A percentile compares a stretch with the other conserved stretches of the same genome.
Evolutionary conservation across 2,329 filamentous ascomycete genomes (phyloP).

Genomic region (Dactylella cylindrospora): DNA sequence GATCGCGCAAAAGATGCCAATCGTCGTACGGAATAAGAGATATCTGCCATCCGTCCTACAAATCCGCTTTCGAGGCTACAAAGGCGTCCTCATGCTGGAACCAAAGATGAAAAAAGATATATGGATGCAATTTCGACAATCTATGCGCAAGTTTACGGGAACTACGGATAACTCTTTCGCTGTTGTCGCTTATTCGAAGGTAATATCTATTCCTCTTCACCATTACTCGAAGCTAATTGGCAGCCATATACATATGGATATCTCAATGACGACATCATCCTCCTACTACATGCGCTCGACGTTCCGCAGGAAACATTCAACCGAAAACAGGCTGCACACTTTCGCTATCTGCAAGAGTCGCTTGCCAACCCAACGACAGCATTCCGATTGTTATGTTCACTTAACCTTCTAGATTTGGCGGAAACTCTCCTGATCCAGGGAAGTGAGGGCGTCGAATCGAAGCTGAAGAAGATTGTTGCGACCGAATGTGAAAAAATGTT

Average conservation of each 20-base stretch:
- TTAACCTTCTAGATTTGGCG: conserved; percentile 51
- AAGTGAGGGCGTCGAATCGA: conserved; percentile 50
- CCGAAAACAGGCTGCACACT: conserved; percentile 52
- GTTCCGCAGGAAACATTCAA: conserved; percentile 50
- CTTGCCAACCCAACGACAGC: conserved; percentile 48
- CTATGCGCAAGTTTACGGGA: conserved; percentile 55
- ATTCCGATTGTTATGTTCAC: conserved; percentile 52
- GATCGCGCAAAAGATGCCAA: conserved; percentile 50
- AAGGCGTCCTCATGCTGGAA: conserved; percentile 54
- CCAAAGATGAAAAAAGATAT: conserved; percentile 49
- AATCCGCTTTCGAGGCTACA: conserved; percentile 55
- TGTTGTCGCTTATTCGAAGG: conserved; percentile 54
- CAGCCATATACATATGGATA: conserved; percentile 53
- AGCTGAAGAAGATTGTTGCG: conserved; percentile 50
- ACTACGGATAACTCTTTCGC: conserved; percentile 52
- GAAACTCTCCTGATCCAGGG: conserved; percentile 53
- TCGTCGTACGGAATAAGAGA: conserved; percentile 51
- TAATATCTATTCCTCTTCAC: conserved; percentile 24
- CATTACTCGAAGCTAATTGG: background rate
- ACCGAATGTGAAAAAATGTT: conserved; percentile 52
- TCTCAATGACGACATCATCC: conserved; percentile 55
- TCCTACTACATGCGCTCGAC: conserved; percentile 53
- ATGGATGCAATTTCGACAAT: conserved; percentile 50
- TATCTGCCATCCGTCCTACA: conserved; percentile 54
- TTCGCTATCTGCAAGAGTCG: conserved; percentile 51